Evolutionary conservation across 257 asterid genomes (phyloP), one percentile per base, ranked within the genome.

Genomic region (Lithospermum erythrorhizon): DNA sequence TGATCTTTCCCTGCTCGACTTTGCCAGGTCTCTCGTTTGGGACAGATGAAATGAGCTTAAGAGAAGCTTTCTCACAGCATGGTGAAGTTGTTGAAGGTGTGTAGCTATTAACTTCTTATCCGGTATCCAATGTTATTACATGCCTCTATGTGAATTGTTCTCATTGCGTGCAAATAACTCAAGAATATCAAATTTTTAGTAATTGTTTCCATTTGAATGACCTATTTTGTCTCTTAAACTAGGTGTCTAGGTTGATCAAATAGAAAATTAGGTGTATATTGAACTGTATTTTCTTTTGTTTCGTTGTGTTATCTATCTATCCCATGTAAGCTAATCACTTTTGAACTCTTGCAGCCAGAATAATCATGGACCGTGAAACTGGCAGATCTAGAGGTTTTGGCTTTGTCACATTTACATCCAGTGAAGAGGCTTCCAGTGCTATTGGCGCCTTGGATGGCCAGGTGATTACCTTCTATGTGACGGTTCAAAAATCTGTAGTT

Each of bases 341-440:
- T 48, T 29, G 64, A 24, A 57, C 66, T 51, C 57, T 65, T 76
- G 78, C 87, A 91, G 98, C 87, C 62, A 84, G 81, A 72, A 66
- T 91, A 71, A 76, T 91, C 64, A 29, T 65, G 75, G 96, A 91
- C 67, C 98, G 95, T 51, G 94, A 73, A 9, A 70, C 85, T 66
- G 98, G 98, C 59, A 80, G 90, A 68, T 90, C 98, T 0, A 74
- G 96, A 48, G 98, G 98, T 18, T 91, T 91, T 78, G 98, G 84
- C 57, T 91, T 91, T 77, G 78, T 91, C 55, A 83, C 88, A 61
- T 91, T 63, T 74, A 61, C 87, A 21, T 81, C 95, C 20, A 32
- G 73, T 55, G 98, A 91, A 11, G 81, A 76, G 55, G 98, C 98
- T 58, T 61, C 86, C 61, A 76, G 76, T 76, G 98, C 95, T 70